A percentile compares a stretch with the other conserved stretches of the same genome.
These are phyloP conservation scores for Geranium rotundifolium DNA, from an alignment of 345 rosid species.

Conservation along the genomic window DNA sequence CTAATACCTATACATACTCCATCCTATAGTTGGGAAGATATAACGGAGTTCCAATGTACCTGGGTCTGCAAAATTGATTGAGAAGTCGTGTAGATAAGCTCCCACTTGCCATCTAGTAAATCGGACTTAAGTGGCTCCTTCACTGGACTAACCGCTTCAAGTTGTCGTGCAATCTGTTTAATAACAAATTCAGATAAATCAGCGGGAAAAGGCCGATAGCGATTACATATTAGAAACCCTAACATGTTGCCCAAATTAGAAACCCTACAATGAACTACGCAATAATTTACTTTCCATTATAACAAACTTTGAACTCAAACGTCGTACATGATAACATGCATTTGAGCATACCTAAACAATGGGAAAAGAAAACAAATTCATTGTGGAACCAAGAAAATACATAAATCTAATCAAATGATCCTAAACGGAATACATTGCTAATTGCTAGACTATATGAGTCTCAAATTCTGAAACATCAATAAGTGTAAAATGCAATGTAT, in stretches of 20 bases:
- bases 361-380: background rate
- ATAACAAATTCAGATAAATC: conserved; percentile 2
- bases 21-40: background rate
- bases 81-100: conserved; percentile 86
- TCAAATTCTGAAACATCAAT: too few species aligned
- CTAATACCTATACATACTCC: background rate
- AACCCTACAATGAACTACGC: background rate
- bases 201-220: background rate
- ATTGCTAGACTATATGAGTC: too few species aligned
- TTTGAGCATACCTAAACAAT: background rate
- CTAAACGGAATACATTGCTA: background rate
- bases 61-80: conserved; percentile 66
- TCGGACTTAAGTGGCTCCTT: conserved; percentile 73
- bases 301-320: background rate
- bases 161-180: conserved; percentile 56
- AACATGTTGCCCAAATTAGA: background rate
- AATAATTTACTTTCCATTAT: background rate
- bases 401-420: too few species aligned
- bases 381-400: background rate
- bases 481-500: too few species aligned
- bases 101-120: conserved; percentile 81
- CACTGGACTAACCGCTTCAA: conserved; percentile 67
- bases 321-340: background rate
- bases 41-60: conserved; percentile 20
- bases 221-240: background rate